These are phyloP conservation scores for Fusarium neocosmosporiellum DNA, from an alignment of 2,329 filamentous ascomycete species.

Conservation along the genomic window DNA sequence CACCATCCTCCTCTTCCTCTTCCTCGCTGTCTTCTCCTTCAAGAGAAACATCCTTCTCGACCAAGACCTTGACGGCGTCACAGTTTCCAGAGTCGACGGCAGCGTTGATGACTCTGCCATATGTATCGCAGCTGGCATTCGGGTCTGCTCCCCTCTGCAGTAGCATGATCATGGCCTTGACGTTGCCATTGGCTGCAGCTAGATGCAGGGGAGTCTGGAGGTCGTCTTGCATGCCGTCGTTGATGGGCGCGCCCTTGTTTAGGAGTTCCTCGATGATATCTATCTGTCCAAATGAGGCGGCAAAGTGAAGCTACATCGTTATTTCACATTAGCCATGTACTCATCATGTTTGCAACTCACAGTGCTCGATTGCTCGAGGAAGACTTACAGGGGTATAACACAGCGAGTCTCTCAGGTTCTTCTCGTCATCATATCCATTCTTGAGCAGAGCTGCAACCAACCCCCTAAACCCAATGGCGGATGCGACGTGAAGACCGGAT, in stretches of 20 bases:
- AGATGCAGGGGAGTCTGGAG: slow-evolving; percentile 52
- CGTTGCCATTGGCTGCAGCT: slow-evolving; percentile 52
- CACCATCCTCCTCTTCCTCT: neutral
- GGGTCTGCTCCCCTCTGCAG: slow-evolving; percentile 51
- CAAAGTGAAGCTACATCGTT: slow-evolving; percentile 20
- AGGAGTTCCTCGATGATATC: slow-evolving; percentile 28
- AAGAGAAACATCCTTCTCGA: slow-evolving; percentile 52
- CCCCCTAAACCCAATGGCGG: slow-evolving; percentile 52
- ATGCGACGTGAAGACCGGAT: slow-evolving; percentile 52
- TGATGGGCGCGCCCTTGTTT: slow-evolving; percentile 12
- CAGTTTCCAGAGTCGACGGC: slow-evolving; percentile 56
- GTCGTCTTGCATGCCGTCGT: slow-evolving; percentile 47
- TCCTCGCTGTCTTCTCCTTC: slow-evolving; percentile 26
- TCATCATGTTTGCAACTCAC: slow-evolving; percentile 30
- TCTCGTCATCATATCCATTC: slow-evolving; percentile 51
- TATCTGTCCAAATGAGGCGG: slow-evolving; percentile 16
- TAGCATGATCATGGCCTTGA: slow-evolving; percentile 54
- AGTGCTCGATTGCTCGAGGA: neutral
- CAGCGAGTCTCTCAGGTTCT: slow-evolving; percentile 45
- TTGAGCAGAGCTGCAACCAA: slow-evolving; percentile 52
- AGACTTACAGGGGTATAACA: slow-evolving; percentile 49
- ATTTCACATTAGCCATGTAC: slow-evolving; percentile 23
- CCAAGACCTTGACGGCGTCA: slow-evolving; percentile 54
- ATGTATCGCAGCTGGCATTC: slow-evolving; percentile 45
- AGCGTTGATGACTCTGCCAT: slow-evolving; percentile 52